Conservation (phyloP, 208 protist genomes). For the Porcisia deanei region DNA sequence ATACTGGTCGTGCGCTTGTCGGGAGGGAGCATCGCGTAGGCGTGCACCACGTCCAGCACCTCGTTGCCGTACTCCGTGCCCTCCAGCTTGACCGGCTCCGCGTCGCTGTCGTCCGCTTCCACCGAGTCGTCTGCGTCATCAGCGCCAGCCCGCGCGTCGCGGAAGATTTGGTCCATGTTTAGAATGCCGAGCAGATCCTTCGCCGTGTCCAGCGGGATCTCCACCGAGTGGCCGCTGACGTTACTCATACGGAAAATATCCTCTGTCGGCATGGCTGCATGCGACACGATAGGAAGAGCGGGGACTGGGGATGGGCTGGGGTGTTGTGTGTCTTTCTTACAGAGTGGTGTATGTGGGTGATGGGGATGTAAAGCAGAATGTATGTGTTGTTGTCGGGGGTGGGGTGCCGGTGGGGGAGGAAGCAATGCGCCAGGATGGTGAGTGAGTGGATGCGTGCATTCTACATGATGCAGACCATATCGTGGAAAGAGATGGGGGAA, state of each 20-base stretch:
- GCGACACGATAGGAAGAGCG: background rate
- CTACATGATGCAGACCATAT: background rate
- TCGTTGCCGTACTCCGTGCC: constrained; percentile 37
- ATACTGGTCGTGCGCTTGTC: constrained; percentile 37
- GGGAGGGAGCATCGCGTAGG: constrained; percentile 35
- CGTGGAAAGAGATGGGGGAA: background rate
- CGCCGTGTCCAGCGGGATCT: constrained; percentile 36
- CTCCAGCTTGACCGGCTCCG: constrained; percentile 36
- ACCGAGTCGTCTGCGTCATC: constrained; percentile 22
- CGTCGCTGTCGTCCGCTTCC: constrained; percentile 27
- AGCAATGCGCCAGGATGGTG: no score
- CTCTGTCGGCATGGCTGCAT: constrained; percentile 15
- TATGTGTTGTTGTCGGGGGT: constrained; percentile 11
- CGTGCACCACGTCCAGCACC: constrained; percentile 37
- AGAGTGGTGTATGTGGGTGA: background rate
- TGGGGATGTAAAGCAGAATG: background rate
- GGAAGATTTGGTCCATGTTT: constrained; percentile 30
- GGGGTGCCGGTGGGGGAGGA: background rate
- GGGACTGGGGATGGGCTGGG: no score
- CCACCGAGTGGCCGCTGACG: constrained; percentile 24
- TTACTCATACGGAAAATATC: constrained; percentile 33
- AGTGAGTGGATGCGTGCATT: no score
- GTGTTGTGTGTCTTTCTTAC: background rate
- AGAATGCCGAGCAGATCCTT: constrained; percentile 37
- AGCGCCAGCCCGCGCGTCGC: constrained; percentile 20